phyloP scores from a whole-genome alignment of 1,284 basidiomycete species.

The Tylopilus microsporus region DNA sequence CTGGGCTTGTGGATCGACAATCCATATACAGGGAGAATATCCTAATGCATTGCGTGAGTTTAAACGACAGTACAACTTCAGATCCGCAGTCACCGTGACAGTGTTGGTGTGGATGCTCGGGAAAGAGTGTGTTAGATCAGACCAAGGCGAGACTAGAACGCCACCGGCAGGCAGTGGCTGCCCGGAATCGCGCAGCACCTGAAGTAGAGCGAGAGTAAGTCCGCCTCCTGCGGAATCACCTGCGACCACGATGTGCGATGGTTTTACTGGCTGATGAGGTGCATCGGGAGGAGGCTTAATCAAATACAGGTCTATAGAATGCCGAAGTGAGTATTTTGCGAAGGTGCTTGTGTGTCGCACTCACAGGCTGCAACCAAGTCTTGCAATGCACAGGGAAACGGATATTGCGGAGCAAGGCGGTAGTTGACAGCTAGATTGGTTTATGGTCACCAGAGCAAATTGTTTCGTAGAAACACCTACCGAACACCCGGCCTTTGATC shows the following conservation, averaged over 20 bases:
- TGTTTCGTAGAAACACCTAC: constrained; percentile 36
- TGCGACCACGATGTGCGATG: constrained; percentile 77
- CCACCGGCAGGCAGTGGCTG: constrained; percentile 83
- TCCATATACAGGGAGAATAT: constrained; percentile 68
- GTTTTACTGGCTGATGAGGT: constrained; percentile 75
- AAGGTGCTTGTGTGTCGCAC: constrained; percentile 17
- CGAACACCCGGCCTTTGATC: constrained; percentile 82
- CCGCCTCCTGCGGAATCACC: constrained; percentile 97
- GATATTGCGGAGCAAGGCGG: constrained; percentile 88
- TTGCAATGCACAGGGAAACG: constrained; percentile 92
- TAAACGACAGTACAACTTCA: neutral
- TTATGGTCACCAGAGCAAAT: neutral
- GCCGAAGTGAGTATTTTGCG: neutral
- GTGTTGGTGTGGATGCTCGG: constrained; percentile 85
- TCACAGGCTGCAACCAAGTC: constrained; percentile 81
- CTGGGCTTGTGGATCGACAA: constrained; percentile 80
- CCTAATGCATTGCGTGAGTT: constrained; percentile 38
- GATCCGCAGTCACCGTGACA: constrained; percentile 53
- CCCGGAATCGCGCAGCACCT: constrained; percentile 85
- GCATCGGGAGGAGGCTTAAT: constrained; percentile 65
- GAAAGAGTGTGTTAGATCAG: constrained; percentile 92
- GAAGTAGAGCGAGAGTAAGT: constrained; percentile 77
- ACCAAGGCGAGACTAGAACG: constrained; percentile 85
- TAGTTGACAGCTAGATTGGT: constrained; percentile 73
- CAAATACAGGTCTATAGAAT: constrained; percentile 42